Evolutionary conservation across 305 asterid genomes (phyloP), one percentile per base, ranked within the genome.

Genomic region (Fraxinus xanthoxyloides): DNA sequence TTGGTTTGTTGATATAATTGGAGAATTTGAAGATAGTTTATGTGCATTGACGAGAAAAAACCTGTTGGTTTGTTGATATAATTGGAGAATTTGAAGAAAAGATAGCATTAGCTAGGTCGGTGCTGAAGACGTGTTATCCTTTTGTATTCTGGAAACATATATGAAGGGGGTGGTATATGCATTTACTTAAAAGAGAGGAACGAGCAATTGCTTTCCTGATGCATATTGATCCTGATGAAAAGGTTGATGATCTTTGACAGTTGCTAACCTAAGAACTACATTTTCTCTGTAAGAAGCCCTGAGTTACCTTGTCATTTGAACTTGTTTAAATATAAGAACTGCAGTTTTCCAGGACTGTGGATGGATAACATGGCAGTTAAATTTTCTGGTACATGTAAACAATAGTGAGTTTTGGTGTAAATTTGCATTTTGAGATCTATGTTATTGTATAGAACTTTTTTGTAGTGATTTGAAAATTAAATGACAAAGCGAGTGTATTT

Each of bases 281-380:
- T n/a, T 31, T 76, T 51, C 5, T 5, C 67, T 31, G 67, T 74
- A 24, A 28, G 63, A 54, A 56, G 17, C 26, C 73, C 46, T 13
- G 84, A 48, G 79, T 69, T 78, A 26, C 81, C 24, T 28, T 28
- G 48, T 43, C 69, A 30, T 65, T 21, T 76, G 61, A 46, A 72
- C 75, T 80, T 80, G 85, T 72, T 63, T 77, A 69, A 36, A 70
- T 73, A 67, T 63, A 76, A 80, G 59, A 59, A 80, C 82, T 43
- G 81, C 81, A 56, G 76, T 61, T 72, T 63, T 67, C 72, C 23
- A 28, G 75, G 61, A 51, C 61, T 17, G 23, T 46, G 81, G 76
- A 69, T 10, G 61, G 74, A 59, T 31, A 67, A 51, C 67, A 28
- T 36, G 84, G 81, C 56, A 40, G 83, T 79, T 46, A 72, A 79